Evolutionary conservation across 192 early-diverging fungal genomes (phyloP).

Genomic region (Endogone sp.): DNA sequence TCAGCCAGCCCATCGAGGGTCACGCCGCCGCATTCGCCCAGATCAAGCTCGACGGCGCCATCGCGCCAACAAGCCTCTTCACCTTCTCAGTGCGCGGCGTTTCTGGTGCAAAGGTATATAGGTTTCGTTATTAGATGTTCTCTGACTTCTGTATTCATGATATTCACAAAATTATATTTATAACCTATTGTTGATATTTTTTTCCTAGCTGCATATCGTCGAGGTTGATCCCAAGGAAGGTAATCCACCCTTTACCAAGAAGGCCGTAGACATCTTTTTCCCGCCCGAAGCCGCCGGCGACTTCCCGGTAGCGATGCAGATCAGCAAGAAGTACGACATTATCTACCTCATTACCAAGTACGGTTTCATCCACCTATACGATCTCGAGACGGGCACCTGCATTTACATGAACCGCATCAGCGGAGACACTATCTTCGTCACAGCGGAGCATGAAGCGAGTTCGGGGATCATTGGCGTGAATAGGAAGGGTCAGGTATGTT

Average conservation of each 20-base stretch:
- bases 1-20: constrained; percentile 94
- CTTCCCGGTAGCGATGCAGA: constrained; percentile 97
- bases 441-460: constrained; percentile 80
- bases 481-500: constrained; percentile 81
- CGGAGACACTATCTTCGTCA: constrained; percentile 98
- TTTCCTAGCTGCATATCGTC: constrained; percentile 80
- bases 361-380: constrained; percentile 96
- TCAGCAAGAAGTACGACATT: constrained; percentile 90
- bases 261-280: constrained; percentile 91
- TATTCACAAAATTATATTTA: neutral
- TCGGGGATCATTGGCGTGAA: constrained; percentile 94
- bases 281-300: constrained; percentile 93
- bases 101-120: constrained; percentile 70
- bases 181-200: neutral
- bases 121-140: neutral
- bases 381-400: constrained; percentile 90
- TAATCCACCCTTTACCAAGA: constrained; percentile 86
- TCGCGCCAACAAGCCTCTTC: constrained; percentile 83
- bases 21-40: constrained; percentile 96
- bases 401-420: constrained; percentile 98
- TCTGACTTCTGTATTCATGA: neutral
- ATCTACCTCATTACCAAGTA: constrained; percentile 97
- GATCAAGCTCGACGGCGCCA: constrained; percentile 71
- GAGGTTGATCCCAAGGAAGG: constrained; percentile 95
- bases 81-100: constrained; percentile 86